These are phyloP conservation scores for Cercospora sp. DNA, from an alignment of 2,329 filamentous ascomycete species.

Conservation along the genomic window DNA sequence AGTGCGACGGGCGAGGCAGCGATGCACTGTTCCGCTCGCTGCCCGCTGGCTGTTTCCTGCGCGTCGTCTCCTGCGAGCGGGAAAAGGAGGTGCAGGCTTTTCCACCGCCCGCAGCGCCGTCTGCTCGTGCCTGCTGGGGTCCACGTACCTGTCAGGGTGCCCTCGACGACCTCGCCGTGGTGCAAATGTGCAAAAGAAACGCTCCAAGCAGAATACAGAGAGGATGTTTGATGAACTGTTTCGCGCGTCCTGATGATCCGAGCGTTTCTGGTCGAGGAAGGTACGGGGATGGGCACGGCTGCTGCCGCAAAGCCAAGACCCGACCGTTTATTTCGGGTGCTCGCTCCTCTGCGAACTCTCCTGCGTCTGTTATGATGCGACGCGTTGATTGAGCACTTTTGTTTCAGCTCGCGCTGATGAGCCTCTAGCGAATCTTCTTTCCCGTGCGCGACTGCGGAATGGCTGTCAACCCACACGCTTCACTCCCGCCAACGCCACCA, in stretches of 20 bases:
- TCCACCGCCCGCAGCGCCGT: not conserved
- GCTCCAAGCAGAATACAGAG: slow-evolving; percentile 12
- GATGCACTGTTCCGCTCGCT: not conserved
- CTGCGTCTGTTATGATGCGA: not conserved
- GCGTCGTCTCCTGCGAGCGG: slow-evolving; percentile 5
- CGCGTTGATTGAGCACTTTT: not conserved
- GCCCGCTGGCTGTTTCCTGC: slow-evolving; percentile 6
- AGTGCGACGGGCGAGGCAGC: not conserved
- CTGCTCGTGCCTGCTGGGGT: not conserved
- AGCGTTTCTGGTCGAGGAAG: slow-evolving; percentile 11
- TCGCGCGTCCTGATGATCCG: slow-evolving; percentile 16
- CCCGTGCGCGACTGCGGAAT: not conserved
- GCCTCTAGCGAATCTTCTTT: not conserved
- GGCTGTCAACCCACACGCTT: not conserved
- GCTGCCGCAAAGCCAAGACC: slow-evolving; percentile 2
- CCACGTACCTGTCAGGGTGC: slow-evolving; percentile 11
- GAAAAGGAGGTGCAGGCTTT: slow-evolving; percentile 19
- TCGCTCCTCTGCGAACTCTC: not conserved
- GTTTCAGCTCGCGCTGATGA: slow-evolving; percentile 12
- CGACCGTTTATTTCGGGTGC: slow-evolving; percentile 2
- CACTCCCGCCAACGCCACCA: not conserved
- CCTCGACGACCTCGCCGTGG: slow-evolving; percentile 2
- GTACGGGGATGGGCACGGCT: slow-evolving; percentile 1
- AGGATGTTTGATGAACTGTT: slow-evolving; percentile 16
- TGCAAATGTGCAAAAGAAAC: slow-evolving; percentile 7